Percentiles rank a stretch among this genome's conserved stretches.
Conservation (phyloP, 2,329 filamentous ascomycete species). For the Daldinia sp. region DNA sequence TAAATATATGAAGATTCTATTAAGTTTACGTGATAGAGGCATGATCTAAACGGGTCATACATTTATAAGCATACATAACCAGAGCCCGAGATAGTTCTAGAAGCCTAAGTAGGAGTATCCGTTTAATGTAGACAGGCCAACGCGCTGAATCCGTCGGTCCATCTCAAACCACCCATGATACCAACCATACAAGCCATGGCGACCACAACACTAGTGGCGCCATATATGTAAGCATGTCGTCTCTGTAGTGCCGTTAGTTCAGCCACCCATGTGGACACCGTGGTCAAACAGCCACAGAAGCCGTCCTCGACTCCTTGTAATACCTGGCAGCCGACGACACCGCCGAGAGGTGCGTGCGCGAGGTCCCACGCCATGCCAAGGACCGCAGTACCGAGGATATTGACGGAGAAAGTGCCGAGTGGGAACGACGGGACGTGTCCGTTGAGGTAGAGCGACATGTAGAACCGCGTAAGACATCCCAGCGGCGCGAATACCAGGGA, state of each 20-base stretch:
- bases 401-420: constrained; percentile 84
- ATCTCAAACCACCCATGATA: constrained; percentile 78
- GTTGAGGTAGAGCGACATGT: constrained; percentile 76
- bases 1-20: too few relatives aligned
- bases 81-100: neutral
- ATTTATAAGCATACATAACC: too few relatives aligned
- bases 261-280: constrained; percentile 71
- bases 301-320: constrained; percentile 73
- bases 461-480: constrained; percentile 80
- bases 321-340: constrained; percentile 71
- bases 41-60: too few relatives aligned
- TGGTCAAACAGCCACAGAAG: constrained; percentile 73
- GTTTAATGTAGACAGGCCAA: constrained; percentile 50
- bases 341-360: constrained; percentile 68
- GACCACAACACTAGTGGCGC: constrained; percentile 64
- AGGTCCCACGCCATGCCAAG: constrained; percentile 82
- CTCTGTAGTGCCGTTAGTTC: constrained; percentile 63
- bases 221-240: constrained; percentile 72
- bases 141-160: constrained; percentile 66
- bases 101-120: neutral
- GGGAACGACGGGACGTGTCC: constrained; percentile 73
- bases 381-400: constrained; percentile 78
- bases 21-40: too few relatives aligned
- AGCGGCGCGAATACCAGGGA: constrained; percentile 83
- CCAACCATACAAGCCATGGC: constrained; percentile 69